Evolutionary conservation across 2,329 filamentous ascomycete species (phyloP), one percentile per base, ranked within the genome.

Genomic region (Colletotrichum agaves): DNA sequence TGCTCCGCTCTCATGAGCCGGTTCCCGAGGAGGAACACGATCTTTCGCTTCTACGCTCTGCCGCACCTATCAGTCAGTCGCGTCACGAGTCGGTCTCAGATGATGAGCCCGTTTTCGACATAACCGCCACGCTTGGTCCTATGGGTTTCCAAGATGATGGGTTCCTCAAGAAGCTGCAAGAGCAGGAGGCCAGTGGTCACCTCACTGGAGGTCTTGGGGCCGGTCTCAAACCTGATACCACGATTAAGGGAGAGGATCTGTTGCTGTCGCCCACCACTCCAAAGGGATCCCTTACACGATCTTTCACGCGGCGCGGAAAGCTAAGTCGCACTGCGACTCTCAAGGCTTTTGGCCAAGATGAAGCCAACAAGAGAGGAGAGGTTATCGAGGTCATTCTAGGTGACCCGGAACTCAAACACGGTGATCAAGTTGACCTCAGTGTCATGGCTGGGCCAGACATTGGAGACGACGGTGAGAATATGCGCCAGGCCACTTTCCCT

Each of bases 351-450:
- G 87, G 83, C 0, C 88, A 90, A 74, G 81, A 78, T 11, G 86
- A 89, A 72, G 88, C 88, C 1, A 88, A 90, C 72, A 84, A 84
- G 64, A 79, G 83, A n/a, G 87, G 87, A 15, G 80, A 88, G 70
- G 83, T 89, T 2, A 86, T 90, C 65, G 83, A 89, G 72, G 85
- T 90, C 2, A 83, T 90, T 50, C 77, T 88, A 27, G 83, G 84
- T 23, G 72, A 76, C 19, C 59, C 43, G 7, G 43, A 70, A 13
- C 12, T n/a, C 55, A 53, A 44, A 64, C 56, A 21, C 12, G 55
- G 39, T 13, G 75, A 81, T 15, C 79, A 80, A 2, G 80, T 84
- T n/a, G 85, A 88, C 68, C 71, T 88, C 59, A 87, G 85, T 70
- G 79, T 80, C 44, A 81, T 88, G 71, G 79, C 82, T 4, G 85